These are phyloP conservation scores for Pulveroboletus frians DNA, from an alignment of 768 basidiomycete genomes.

Conservation along the genomic window DNA sequence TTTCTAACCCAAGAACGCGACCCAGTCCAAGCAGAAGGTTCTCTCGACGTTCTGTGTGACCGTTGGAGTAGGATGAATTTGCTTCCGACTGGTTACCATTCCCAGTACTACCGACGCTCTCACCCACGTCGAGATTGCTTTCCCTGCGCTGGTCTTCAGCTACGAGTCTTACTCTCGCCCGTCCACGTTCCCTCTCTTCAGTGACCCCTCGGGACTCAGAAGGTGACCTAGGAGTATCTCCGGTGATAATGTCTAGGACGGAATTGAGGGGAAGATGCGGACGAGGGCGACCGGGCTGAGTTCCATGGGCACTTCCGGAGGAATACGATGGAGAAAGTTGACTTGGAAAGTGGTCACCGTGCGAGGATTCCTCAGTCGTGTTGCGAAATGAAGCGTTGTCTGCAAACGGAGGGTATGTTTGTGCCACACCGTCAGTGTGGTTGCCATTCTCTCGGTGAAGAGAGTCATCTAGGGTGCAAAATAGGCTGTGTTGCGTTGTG, in stretches of 20 bases:
- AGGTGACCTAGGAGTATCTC: conserved; percentile 13
- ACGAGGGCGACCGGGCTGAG: conserved; percentile 9
- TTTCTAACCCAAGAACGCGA: conserved; percentile 23
- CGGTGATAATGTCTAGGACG: conserved; percentile 18
- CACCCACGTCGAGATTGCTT: not conserved
- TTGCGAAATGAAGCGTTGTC: conserved; percentile 26
- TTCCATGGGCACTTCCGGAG: not conserved
- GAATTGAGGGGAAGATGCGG: conserved; percentile 15
- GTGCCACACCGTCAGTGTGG: not conserved
- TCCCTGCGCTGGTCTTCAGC: not conserved
- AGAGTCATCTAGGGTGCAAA: conserved; percentile 4
- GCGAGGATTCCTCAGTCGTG: conserved; percentile 24
- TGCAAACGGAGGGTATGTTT: not conserved
- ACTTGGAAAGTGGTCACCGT: not conserved
- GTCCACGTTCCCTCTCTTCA: conserved; percentile 29
- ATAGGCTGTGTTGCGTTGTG: conserved; percentile 1
- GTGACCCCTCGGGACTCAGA: conserved; percentile 27
- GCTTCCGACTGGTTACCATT: not conserved
- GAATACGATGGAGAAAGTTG: not conserved
- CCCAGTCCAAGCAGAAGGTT: conserved; percentile 32
- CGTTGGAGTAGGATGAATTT: not conserved
- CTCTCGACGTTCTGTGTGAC: conserved; percentile 10
- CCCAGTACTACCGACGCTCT: not conserved
- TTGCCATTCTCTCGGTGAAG: not conserved
- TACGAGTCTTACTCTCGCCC: conserved; percentile 14